Evolutionary conservation across 768 basidiomycete species (phyloP), one percentile per base, ranked within the genome.

Genomic region (Boletus sensibilis): DNA sequence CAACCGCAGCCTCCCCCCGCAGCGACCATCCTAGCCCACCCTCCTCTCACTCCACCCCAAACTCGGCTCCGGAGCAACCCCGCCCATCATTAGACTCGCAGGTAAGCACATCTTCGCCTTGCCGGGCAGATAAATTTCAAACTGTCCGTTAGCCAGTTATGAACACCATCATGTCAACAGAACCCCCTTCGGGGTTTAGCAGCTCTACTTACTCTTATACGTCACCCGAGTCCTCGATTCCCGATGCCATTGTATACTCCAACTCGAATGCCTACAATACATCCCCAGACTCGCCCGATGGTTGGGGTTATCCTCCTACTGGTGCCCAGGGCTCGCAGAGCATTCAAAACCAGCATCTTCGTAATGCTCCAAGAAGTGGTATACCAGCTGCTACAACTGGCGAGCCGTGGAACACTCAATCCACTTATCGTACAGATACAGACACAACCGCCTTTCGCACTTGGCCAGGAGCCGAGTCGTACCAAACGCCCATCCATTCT

Each of bases 301-400:
- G 78, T 37, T 89, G 87, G 87, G 80, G 75, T 9, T 88, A 88
- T 64, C 59, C 73, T 16, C 61, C 69, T 39, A 23, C 68, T 13
- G 38, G 55, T 35, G 67, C 38, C 51, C 78, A 55, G 64, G 73
- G 56, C 55, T 70, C 57, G 60, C 76, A 53, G 77, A 78, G 11
- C 48, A 65, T 82, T 75, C 62, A 83, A 68, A 69, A 74, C 74
- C 78, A 81, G 2, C 75, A 78, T 45, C 72, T 85, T 35, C 79
- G 83, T 29, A 71, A 70, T 46, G 48, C 74, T 43, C 57, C 33
- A 43, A 64, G 72, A 53, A 55, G 41, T 18, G 59, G 61, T 21
- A 59, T 73, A 21, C 61, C 64, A 12, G 21, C 58, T 16, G n/a
- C 53, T 18, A 10, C 64, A 7, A 11, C 59, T 10, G 50, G 14